Evolutionary conservation across 1,139 yeast genomes (phyloP).

Genomic region (Pichiaceae sp.): DNA sequence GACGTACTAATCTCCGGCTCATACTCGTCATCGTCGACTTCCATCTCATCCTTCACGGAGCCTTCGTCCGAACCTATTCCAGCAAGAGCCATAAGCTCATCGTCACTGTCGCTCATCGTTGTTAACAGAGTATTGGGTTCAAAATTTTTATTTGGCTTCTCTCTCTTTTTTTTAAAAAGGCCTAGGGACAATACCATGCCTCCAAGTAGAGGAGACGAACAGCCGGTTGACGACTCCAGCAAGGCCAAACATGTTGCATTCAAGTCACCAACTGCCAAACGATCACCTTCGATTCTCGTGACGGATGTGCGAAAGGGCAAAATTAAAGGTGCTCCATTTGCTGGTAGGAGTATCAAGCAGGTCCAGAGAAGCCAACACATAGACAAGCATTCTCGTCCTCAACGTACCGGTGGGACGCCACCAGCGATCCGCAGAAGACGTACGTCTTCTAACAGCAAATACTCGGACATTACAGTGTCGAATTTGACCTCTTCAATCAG

Average conservation of each 20-base stretch:
- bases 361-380: slow-evolving; percentile 11
- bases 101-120: slow-evolving; percentile 53
- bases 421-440: slow-evolving; percentile 13
- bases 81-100: slow-evolving; percentile 80
- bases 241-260: background rate
- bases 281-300: slow-evolving; percentile 89
- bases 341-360: slow-evolving; percentile 39
- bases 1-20: slow-evolving; percentile 20
- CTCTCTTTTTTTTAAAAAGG: too few relatives aligned
- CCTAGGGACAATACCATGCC: too few relatives aligned
- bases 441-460: slow-evolving; percentile 26
- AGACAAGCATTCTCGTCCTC: slow-evolving; percentile 9
- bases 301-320: slow-evolving; percentile 71
- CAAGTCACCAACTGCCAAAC: slow-evolving; percentile 51
- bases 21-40: slow-evolving; percentile 20
- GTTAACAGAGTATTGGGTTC: background rate
- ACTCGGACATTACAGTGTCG: slow-evolving; percentile 66
- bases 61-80: slow-evolving; percentile 46
- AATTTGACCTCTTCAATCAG: slow-evolving; percentile 65
- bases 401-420: slow-evolving; percentile 7
- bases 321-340: slow-evolving; percentile 67
- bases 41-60: slow-evolving; percentile 4
- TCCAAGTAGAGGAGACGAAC: background rate
- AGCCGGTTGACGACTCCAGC: background rate
- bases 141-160: too few relatives aligned